phyloP scores from a whole-genome alignment of 306 rosid genomes.

The Geum urbanum region DNA sequence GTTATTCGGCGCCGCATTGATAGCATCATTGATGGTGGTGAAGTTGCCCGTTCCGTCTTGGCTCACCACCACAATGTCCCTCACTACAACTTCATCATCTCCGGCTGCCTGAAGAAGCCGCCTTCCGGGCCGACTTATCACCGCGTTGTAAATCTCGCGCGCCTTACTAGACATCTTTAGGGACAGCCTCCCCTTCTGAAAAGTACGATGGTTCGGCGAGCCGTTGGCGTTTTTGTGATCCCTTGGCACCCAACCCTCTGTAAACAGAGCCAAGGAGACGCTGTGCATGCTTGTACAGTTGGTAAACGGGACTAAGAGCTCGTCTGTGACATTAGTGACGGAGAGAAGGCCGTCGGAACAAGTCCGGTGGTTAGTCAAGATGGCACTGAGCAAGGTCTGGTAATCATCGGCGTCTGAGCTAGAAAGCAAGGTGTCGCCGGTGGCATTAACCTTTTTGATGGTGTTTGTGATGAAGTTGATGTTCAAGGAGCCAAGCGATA shows the following conservation, averaged over 20 bases:
- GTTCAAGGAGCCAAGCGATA: slow-evolving; percentile 22
- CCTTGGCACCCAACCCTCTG: no score
- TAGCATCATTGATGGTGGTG: slow-evolving; percentile 29
- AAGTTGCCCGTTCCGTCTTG: slow-evolving; percentile 31
- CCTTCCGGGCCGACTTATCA: slow-evolving; percentile 10
- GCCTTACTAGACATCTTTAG: slow-evolving; percentile 24
- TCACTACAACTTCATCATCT: slow-evolving; percentile 29
- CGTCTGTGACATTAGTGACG: slow-evolving; percentile 11
- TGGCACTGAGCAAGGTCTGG: slow-evolving; percentile 37
- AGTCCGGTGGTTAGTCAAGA: slow-evolving; percentile 40
- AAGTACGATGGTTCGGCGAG: no score
- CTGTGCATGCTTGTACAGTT: slow-evolving; percentile 29
- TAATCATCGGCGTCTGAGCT: slow-evolving; percentile 29
- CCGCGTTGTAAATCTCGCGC: slow-evolving; percentile 19
- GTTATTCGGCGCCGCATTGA: slow-evolving; percentile 38
- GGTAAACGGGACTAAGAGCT: slow-evolving; percentile 11
- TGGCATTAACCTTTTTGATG: no score
- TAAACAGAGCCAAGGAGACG: slow-evolving; percentile 29
- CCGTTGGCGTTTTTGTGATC: neutral
- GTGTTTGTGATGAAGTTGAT: slow-evolving; percentile 12
- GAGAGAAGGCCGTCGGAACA: slow-evolving; percentile 30
- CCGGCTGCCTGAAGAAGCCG: slow-evolving; percentile 11
- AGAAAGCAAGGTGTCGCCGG: slow-evolving; percentile 8
- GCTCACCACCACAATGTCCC: slow-evolving; percentile 33
- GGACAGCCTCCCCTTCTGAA: slow-evolving; percentile 23